Conservation (phyloP, 2,329 filamentous ascomycete genomes). For the Tolypocladium endophyticum region DNA sequence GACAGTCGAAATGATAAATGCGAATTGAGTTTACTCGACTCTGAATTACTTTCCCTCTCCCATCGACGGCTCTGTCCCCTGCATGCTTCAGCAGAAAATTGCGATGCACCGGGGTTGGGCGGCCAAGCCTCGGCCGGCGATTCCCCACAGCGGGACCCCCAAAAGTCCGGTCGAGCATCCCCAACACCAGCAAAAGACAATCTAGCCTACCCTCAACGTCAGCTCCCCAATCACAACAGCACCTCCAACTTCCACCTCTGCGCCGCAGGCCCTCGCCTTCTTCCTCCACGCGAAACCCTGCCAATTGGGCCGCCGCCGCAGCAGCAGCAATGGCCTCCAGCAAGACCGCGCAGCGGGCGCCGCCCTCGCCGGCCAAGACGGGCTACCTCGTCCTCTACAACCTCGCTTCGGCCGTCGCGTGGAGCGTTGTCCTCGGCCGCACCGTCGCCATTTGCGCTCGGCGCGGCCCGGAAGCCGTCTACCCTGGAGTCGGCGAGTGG, state of each 20-base stretch:
- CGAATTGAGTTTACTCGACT: not conserved
- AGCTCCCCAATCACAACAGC: not conserved
- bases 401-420: constrained; percentile 62
- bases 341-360: not conserved
- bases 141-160: not conserved
- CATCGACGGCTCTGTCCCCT: not conserved
- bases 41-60: too few species aligned
- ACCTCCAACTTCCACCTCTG: not conserved
- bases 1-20: not conserved
- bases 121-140: not conserved
- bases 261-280: not conserved
- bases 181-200: not conserved
- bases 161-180: not conserved
- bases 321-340: not conserved
- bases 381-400: constrained; percentile 84
- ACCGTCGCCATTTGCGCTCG: constrained; percentile 45
- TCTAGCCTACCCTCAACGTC: too few species aligned
- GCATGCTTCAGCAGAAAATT: not conserved
- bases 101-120: not conserved
- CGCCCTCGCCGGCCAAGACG: constrained; percentile 27
- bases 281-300: not conserved
- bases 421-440: constrained; percentile 65
- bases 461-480: constrained; percentile 48
- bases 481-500: constrained; percentile 52
- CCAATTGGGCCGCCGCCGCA: not conserved